Conservation (phyloP, 1,284 basidiomycete species). For the Leccinum pachyderme region DNA sequence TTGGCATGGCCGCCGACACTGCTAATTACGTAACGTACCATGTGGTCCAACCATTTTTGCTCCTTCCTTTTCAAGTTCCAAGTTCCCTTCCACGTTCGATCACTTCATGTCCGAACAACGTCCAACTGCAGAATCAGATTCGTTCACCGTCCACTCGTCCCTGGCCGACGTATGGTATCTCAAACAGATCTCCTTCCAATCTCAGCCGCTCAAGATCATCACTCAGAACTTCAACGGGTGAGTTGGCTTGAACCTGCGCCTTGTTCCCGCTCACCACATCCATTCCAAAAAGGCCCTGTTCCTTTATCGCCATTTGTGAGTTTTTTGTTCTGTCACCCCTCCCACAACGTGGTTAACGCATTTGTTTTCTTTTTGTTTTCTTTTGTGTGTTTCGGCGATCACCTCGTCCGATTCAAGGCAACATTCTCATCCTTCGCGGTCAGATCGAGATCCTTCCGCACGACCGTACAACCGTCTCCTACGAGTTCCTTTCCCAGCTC, state of each 20-base stretch:
- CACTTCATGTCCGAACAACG: conserved; percentile 21
- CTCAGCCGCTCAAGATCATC: conserved; percentile 57
- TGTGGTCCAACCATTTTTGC: background rate
- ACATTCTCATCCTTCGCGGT: conserved; percentile 79
- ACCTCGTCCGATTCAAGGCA: conserved; percentile 48
- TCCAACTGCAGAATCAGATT: conserved; percentile 2
- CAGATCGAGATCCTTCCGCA: conserved; percentile 69
- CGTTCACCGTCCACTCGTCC: conserved; percentile 34
- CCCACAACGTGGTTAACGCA: conserved; percentile 1
- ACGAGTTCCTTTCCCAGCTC: conserved; percentile 78
- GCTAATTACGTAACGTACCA: conserved; percentile 2
- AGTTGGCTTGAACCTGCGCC: conserved; percentile 24
- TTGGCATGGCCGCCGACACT: background rate
- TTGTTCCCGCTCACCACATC: background rate
- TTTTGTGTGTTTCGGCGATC: too few relatives aligned
- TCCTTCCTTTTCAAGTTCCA: background rate
- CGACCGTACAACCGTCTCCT: conserved; percentile 70
- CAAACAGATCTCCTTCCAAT: conserved; percentile 62
- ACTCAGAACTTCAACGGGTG: conserved; percentile 82
- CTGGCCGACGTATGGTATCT: conserved; percentile 75
- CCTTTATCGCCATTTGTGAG: conserved; percentile 85
- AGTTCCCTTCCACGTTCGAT: background rate
- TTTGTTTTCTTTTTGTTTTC: background rate
- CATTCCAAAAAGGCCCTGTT: conserved; percentile 69
- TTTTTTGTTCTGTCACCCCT: background rate